phyloP scores from a whole-genome alignment of 352 stramenopile species.

The Phytophthora pini region DNA sequence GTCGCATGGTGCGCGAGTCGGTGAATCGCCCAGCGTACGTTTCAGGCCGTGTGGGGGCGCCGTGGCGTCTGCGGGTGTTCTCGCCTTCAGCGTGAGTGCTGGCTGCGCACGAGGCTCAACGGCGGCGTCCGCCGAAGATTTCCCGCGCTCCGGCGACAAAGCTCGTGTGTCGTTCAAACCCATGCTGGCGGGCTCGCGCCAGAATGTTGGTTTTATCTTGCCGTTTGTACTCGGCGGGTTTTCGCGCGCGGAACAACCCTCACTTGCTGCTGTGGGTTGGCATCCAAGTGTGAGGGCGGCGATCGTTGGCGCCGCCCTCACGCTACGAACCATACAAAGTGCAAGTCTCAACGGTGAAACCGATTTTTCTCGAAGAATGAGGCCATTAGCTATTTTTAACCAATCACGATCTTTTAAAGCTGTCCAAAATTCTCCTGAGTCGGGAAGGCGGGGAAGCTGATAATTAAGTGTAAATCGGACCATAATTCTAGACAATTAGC shows the following conservation, averaged over 20 bases:
- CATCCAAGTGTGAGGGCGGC: constrained; percentile 37
- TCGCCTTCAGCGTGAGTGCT: constrained; percentile 9
- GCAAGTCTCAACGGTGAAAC: constrained; percentile 13
- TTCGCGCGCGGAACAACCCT: not conserved
- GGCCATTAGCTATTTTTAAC: no score
- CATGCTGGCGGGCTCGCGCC: constrained; percentile 29
- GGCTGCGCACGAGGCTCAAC: not conserved
- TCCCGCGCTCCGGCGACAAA: constrained; percentile 30
- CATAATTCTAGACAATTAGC: no score
- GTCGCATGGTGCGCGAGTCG: constrained; percentile 33
- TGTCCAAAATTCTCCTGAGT: no score
- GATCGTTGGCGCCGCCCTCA: constrained; percentile 3
- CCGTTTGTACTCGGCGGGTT: constrained; percentile 39
- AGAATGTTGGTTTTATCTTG: constrained; percentile 63
- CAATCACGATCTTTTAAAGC: no score
- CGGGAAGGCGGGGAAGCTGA: no score
- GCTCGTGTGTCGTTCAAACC: constrained; percentile 54
- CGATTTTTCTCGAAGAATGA: constrained; percentile 32
- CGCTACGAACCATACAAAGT: constrained; percentile 8
- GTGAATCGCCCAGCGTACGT: constrained; percentile 18
- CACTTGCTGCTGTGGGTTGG: constrained; percentile 14
- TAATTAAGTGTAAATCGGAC: no score
- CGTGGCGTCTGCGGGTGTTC: constrained; percentile 2
- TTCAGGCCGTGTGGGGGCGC: constrained; percentile 24
- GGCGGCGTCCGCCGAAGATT: constrained; percentile 11